Evolutionary conservation across 441 rosid genomes (phyloP).

Genomic region (Rhodomyrtus psidioides): DNA sequence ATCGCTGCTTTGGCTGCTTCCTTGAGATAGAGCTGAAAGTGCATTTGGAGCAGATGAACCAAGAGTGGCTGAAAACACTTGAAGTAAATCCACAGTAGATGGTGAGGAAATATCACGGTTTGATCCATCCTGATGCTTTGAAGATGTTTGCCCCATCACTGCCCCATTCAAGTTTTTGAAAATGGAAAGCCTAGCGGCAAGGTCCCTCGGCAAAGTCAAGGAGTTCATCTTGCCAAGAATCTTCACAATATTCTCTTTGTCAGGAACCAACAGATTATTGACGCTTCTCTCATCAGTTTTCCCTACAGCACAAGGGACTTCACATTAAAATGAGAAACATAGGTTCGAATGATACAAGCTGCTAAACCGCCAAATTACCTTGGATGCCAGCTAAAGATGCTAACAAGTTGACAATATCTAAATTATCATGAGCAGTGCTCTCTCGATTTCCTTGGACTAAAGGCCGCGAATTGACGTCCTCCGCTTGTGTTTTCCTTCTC

Average conservation of each 20-base stretch:
- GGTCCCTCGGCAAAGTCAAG: slow-evolving; percentile 61
- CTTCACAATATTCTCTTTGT: slow-evolving; percentile 62
- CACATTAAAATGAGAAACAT: background rate
- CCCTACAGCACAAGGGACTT: slow-evolving; percentile 21
- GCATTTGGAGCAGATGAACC: slow-evolving; percentile 56
- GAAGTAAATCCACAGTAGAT: slow-evolving; percentile 66
- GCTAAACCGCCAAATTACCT: slow-evolving; percentile 28
- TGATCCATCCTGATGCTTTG: slow-evolving; percentile 32
- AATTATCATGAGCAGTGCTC: slow-evolving; percentile 19
- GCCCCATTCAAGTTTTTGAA: slow-evolving; percentile 41
- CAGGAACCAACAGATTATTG: slow-evolving; percentile 30
- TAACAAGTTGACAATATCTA: slow-evolving; percentile 61
- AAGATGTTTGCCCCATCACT: slow-evolving; percentile 25
- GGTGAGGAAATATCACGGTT: slow-evolving; percentile 36
- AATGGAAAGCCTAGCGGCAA: slow-evolving; percentile 49
- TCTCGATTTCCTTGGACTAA: slow-evolving; percentile 38
- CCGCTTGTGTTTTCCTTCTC: slow-evolving; percentile 69
- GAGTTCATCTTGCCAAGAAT: slow-evolving; percentile 78
- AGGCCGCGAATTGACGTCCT: slow-evolving; percentile 46
- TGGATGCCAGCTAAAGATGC: slow-evolving; percentile 55
- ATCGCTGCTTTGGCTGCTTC: slow-evolving; percentile 55
- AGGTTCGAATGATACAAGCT: background rate
- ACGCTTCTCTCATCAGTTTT: slow-evolving; percentile 35
- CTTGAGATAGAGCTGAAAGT: slow-evolving; percentile 45
- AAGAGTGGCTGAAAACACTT: slow-evolving; percentile 60